Evolutionary conservation across 345 rosid genomes (phyloP), one percentile per base, ranked within the genome.

Genomic region (Hibiscus tridactylites): DNA sequence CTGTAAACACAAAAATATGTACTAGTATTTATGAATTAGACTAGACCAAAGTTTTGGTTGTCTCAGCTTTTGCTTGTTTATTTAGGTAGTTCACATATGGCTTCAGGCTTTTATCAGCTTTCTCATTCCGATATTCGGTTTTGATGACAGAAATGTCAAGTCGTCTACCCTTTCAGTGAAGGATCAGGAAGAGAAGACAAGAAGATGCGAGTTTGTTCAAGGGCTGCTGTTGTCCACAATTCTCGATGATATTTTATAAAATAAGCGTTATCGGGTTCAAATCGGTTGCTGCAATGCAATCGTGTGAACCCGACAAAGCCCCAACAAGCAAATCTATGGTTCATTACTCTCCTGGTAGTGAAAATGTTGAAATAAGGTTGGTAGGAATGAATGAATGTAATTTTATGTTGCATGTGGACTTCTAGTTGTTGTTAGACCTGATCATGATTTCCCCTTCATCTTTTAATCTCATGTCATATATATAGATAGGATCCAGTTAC

Each of bases 181-280:
- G 85, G 97, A 94, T 80, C 88, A 85, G 71, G 85, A 85, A 72
- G 95, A 90, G 84, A 94, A 86, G 84, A 75, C 84, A 17, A 88
- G 83, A 72, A 84, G 88, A 65, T 84, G 88, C 10, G 85, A 86
- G 79, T 94, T 91, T 69, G 86, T 85, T 28, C 81, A 86, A 81
- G 96, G 90, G 79, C 83, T 95, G 65, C 68, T 95, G 71, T 73
- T 82, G 81, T 92, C 99, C 73, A 80, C 82, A 75, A 71, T 90
- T 80, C 81, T 86, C 42, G 85, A 85, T 13, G 89, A 86, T 13
- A 73, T 76, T 44, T 88, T 79, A 74, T 90, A 78, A 86, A 83
- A 13, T 3, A 76, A 81, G 59, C 63, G 52, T 61, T 13, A 24
- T 9, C 16, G 61, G 37, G 35, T 15, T 66, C 2, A 13, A n/a